Evolutionary conservation across 495 filamentous ascomycete species (phyloP).

Genomic region (Talaromyces borbonicus): DNA sequence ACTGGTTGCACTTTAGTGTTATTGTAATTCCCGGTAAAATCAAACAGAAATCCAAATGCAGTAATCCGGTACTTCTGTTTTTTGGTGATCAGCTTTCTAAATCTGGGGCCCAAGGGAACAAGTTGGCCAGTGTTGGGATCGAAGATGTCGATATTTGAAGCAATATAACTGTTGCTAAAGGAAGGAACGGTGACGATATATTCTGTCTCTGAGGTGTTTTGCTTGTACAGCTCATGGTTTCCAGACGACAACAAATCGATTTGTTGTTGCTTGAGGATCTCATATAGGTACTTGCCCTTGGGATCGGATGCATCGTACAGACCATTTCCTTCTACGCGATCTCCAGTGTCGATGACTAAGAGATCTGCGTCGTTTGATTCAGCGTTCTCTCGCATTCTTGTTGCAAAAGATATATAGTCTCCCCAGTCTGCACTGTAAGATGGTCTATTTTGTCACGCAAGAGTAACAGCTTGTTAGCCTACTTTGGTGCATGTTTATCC

Average conservation of each 20-base stretch:
- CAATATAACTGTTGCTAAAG: constrained; percentile 66
- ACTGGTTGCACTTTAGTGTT: constrained; percentile 80
- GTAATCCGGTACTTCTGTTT: constrained; percentile 74
- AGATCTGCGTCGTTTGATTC: constrained; percentile 73
- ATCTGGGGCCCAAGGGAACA: constrained; percentile 72
- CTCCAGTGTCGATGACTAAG: constrained; percentile 85
- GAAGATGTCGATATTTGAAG: constrained; percentile 88
- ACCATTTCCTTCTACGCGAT: constrained; percentile 90
- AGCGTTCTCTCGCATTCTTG: constrained; percentile 67
- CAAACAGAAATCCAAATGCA: constrained; percentile 88
- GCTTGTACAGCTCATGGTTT: constrained; percentile 91
- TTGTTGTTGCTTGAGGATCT: constrained; percentile 71
- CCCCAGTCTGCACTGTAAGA: constrained; percentile 96
- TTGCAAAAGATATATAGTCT: constrained; percentile 89
- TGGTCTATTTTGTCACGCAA: no score
- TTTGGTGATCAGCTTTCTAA: constrained; percentile 79
- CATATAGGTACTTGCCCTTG: constrained; percentile 77
- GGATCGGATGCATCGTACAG: constrained; percentile 88
- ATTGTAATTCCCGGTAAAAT: constrained; percentile 81
- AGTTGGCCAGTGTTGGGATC: constrained; percentile 56
- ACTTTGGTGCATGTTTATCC: no score
- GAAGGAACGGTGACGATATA: constrained; percentile 67
- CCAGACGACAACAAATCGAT: constrained; percentile 83
- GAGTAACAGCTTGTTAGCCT: no score
- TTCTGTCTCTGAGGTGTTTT: constrained; percentile 64